phyloP scores from a whole-genome alignment of 1,284 basidiomycete species.

The Chondrostereum purpureum region DNA sequence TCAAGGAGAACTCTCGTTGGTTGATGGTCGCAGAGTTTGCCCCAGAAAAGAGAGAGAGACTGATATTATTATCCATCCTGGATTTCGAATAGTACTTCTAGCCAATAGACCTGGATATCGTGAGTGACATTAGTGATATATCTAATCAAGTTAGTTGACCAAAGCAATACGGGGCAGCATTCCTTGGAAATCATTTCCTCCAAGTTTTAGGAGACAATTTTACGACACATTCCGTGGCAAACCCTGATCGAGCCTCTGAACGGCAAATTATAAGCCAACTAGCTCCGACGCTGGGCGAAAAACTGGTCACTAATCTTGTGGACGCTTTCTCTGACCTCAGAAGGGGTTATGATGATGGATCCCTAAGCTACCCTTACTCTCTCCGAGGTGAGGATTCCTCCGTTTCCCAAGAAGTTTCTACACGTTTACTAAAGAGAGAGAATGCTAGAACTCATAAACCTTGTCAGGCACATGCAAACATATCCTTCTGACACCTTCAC shows the following conservation, averaged over 20 bases:
- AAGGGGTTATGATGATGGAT: conserved; percentile 47
- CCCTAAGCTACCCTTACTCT: conserved; percentile 58
- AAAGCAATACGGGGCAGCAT: too few species aligned
- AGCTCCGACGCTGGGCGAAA: conserved; percentile 51
- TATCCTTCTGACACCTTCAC: conserved; percentile 53
- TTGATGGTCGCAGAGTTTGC: conserved; percentile 55
- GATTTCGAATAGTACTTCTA: conserved; percentile 56
- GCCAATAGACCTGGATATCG: conserved; percentile 71
- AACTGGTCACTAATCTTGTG: conserved; percentile 48
- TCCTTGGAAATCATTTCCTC: conserved; percentile 65
- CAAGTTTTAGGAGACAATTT: conserved; percentile 66
- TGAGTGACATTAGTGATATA: conserved; percentile 31
- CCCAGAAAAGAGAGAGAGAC: conserved; percentile 35
- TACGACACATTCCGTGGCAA: conserved; percentile 57
- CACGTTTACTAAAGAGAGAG: conserved; percentile 2
- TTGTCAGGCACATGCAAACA: conserved; percentile 54
- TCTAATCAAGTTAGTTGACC: not conserved
- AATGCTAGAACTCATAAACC: conserved; percentile 55
- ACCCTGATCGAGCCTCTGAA: conserved; percentile 59
- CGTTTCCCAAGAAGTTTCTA: conserved; percentile 1
- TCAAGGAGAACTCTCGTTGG: conserved; percentile 53
- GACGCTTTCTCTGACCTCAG: conserved; percentile 58
- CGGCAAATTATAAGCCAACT: conserved; percentile 50
- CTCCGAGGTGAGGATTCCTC: conserved; percentile 51
- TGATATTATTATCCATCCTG: conserved; percentile 55